phyloP scores from a whole-genome alignment of 495 filamentous ascomycete species.

The Bathelium albidoporum region DNA sequence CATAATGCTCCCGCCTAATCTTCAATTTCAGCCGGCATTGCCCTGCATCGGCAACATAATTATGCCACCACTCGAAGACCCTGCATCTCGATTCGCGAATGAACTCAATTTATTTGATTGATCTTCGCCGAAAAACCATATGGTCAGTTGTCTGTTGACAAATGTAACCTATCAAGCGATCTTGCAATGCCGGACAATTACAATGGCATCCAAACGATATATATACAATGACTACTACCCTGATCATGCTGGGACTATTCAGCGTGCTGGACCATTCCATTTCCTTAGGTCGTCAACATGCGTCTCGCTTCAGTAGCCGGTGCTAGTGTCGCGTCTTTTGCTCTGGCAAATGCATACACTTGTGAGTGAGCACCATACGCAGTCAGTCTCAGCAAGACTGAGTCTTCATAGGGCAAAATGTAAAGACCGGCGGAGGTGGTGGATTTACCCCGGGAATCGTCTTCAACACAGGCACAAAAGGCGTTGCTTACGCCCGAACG shows the following conservation, averaged over 20 bases:
- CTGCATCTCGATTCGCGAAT: not conserved
- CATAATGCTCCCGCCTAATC: not conserved
- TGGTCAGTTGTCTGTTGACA: not conserved
- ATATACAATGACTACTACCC: not conserved
- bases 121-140: not conserved
- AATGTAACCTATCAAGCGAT: not conserved
- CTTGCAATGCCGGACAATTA: not conserved
- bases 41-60: not conserved
- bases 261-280: not conserved
- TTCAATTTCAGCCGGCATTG: not conserved
- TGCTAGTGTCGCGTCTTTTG: not conserved
- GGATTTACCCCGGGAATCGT: slow-evolving; percentile 51
- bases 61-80: slow-evolving; percentile 1
- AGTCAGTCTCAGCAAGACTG: not conserved
- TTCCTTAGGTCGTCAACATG: not conserved
- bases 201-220: not conserved
- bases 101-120: not conserved
- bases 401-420: not conserved
- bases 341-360: slow-evolving; percentile 1
- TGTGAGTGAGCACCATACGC: not conserved
- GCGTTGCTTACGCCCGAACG: slow-evolving; percentile 50
- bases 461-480: slow-evolving; percentile 46
- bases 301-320: not conserved
- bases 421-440: slow-evolving; percentile 32
- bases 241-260: not conserved